Base-by-base conservation (phyloP, 495 filamentous ascomycete genomes). In the Oleoguttula mirabilis region DNA sequence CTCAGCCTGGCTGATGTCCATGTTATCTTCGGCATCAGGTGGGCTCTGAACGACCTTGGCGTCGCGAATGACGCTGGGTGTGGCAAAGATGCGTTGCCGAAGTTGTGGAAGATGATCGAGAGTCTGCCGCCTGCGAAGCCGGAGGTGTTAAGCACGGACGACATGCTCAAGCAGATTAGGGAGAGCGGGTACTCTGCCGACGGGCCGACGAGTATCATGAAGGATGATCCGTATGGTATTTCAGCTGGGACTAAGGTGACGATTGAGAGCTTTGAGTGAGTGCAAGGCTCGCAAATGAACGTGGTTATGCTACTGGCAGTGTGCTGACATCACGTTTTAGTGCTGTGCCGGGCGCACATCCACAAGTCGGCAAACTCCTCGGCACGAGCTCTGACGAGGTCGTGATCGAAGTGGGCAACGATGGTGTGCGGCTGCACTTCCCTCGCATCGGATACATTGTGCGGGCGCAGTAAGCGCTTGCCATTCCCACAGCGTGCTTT, bases 251-350 rank as follows among this genome's bases (percentile, higher is more conserved):
- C 39, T 20, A 4, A 17, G 32, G 41, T 55, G 2, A 40, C 20
- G 7, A 24, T 55, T 22, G 52, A 55, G 36, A 55, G 45, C 32
- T 3, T 30, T 23, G 52, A 55, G 52, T 55, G 27, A 55, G 52
- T 48, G 1, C 3, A 21, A 19, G 10, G 17, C 34, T 12, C 20
- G 20, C 4, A 1, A 14, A 11, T 20, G 7, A 4, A n/a, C n/a
- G n/a, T n/a, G n/a, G n/a, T n/a, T n/a, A n/a, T n/a, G n/a, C n/a
- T n/a, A n/a, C n/a, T n/a, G n/a, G n/a, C n/a, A n/a, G n/a, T n/a
- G n/a, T n/a, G n/a, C n/a, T n/a, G n/a, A n/a, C n/a, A n/a, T n/a
- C n/a, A n/a, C n/a, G n/a, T n/a, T n/a, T n/a, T 19, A 48, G 52
- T 28, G 39, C 52, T 8, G 36, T 25, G 20, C 49, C 52, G 4